Percentiles rank a stretch among this genome's conserved stretches.
Conservation (phyloP, 176 grass and related monocot species). For the Triticum aestivum region IWGSC_CS_RefSeq_v2.1 NC_057795.1:146004121-146004620, state of each 20-base stretch:
- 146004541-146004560: not conserved
- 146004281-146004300: no score
- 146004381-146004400: not conserved
- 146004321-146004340: no score
- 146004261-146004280: no score
- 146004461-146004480: not conserved
- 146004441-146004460: not conserved
- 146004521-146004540: not conserved
- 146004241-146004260: no score
- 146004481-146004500: constrained; percentile 17
- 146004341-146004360: no score
- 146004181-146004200: no score
- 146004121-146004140: no score
- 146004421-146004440: not conserved
- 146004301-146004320: no score
- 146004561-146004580: not conserved
- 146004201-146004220: no score
- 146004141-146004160: no score
- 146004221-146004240: no score
- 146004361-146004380: not conserved
- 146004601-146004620: constrained; percentile 37
- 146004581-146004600: not conserved
- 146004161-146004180: no score
- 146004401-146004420: not conserved
- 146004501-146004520: not conserved